phyloP scores from a whole-genome alignment of 805 yeast species.

The Metschnikowia lunata region DNA sequence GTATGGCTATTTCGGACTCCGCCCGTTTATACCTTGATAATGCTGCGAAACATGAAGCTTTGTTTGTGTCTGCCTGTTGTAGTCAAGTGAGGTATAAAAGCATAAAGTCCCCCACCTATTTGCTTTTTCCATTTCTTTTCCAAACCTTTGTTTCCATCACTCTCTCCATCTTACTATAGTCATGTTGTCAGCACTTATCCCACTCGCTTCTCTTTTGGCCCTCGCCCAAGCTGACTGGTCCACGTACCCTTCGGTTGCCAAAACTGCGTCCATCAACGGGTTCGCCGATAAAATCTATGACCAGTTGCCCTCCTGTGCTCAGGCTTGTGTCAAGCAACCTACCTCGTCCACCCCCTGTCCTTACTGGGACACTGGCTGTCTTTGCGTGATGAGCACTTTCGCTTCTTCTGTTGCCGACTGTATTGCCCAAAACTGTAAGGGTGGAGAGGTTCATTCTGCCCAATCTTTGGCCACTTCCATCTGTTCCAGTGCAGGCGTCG shows the following conservation, averaged over 20 bases:
- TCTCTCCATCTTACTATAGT: not conserved
- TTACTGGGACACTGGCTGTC: conserved; percentile 45
- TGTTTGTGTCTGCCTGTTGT: too few relatives aligned
- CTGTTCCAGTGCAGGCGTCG: conserved; percentile 34
- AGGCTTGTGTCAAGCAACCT: conserved; percentile 27
- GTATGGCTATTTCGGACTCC: too few relatives aligned
- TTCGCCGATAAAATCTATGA: conserved; percentile 36
- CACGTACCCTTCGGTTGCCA: conserved; percentile 33
- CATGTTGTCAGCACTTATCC: conserved; percentile 14
- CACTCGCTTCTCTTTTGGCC: conserved; percentile 17
- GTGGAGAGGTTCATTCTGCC: conserved; percentile 27
- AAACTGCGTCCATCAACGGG: conserved; percentile 40
- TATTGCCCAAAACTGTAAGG: conserved; percentile 23
- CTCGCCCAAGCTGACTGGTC: conserved; percentile 20
- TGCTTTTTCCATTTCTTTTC: not conserved
- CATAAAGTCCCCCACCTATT: too few relatives aligned
- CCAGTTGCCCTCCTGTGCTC: conserved; percentile 35
- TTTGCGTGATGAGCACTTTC: conserved; percentile 39
- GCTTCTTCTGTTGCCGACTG: conserved; percentile 33
- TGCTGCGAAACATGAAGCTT: too few relatives aligned
- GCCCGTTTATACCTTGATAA: too few relatives aligned
- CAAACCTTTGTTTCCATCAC: not conserved
- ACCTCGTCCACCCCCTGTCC: conserved; percentile 41
- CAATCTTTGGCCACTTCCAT: conserved; percentile 28
- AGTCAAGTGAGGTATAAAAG: not conserved